These are phyloP conservation scores for Phytophthora nicotianae DNA, from an alignment of 352 stramenopile species.

Conservation along the genomic window DNA sequence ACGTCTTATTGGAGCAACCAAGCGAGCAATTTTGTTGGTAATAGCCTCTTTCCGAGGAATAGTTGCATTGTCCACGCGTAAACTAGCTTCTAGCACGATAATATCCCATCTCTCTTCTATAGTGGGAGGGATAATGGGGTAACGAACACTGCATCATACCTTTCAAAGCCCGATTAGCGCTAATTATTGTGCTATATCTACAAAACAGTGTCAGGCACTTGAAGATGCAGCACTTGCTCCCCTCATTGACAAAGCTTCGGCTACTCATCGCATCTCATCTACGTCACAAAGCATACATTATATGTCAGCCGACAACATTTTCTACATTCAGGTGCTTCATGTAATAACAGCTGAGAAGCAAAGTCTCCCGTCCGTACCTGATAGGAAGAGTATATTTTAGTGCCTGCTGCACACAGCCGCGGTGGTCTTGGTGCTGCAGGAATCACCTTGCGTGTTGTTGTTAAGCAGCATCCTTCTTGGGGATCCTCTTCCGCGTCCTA, in stretches of 20 bases:
- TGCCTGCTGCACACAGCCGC: too few species aligned
- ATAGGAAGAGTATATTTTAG: too few species aligned
- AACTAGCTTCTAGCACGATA: too few species aligned
- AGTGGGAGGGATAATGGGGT: too few species aligned
- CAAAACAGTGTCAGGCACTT: neutral
- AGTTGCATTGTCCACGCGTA: too few species aligned
- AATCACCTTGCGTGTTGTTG: neutral
- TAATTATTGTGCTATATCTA: neutral
- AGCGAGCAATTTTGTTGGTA: neutral
- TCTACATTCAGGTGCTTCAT: neutral
- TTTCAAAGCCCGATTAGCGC: neutral
- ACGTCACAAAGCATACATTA: neutral
- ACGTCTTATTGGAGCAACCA: neutral
- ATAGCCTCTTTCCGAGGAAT: neutral
- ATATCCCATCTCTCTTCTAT: too few species aligned
- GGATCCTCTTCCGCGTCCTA: too few species aligned
- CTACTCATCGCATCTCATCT: neutral
- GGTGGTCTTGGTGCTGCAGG: neutral
- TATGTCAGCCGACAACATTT: neutral
- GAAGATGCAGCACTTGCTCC: neutral
- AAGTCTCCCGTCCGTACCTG: too few species aligned
- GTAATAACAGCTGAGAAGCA: too few species aligned
- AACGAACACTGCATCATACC: too few species aligned
- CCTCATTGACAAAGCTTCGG: slow-evolving; percentile 1
- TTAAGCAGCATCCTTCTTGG: neutral